Evolutionary conservation across 164 flowering plant genomes (phyloP), one percentile per base, ranked within the genome.

Genomic region (Tinospora cordifolia): DNA sequence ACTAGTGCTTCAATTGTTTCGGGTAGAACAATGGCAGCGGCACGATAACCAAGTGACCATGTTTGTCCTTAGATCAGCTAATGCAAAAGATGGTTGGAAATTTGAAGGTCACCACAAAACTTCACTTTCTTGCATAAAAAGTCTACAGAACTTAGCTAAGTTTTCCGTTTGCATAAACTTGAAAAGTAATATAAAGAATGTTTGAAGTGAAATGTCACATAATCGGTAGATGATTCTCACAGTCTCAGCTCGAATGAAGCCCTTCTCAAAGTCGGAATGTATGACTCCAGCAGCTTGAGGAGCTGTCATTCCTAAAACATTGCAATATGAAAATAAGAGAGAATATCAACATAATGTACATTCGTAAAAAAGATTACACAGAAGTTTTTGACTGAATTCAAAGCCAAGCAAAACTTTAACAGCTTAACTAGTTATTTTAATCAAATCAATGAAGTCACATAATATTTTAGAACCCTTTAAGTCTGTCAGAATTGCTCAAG

Each of bases 241-340:
- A 49, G 99, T 92, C 84, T 95, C 98, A 72, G 98, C 98, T 78
- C 97, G 85, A 77, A 95, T 95, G 80, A 95, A 92, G 74, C 98
- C 98, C 75, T 87, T 90, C 84, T 92, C 99, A 73, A 95, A 95
- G 82, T 92, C 98, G 0, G 99, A 90, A 82, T 95, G 99, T 75
- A 95, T 92, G 69, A 92, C 94, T 62, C 97, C 99, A 76, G 98
- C 99, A 71, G 99, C 99, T 85, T 95, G 97, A 73, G 97, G 97
- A 59, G 99, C 99, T 69, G 97, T 90, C 98, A 90, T 95, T 78
- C 99, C 99, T 92, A 66, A 58, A 74, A 26, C 12, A 69, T 54
- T 54, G 44, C 34, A 54, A 3, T 54, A 54, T n/a, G 70, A 66
- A 51, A 40, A 46, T 44, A 66, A 27, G 58, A 3, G 8, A 14